phyloP scores from a whole-genome alignment of 179 eudicot genomes.

The Silene noctiflora region DNA sequence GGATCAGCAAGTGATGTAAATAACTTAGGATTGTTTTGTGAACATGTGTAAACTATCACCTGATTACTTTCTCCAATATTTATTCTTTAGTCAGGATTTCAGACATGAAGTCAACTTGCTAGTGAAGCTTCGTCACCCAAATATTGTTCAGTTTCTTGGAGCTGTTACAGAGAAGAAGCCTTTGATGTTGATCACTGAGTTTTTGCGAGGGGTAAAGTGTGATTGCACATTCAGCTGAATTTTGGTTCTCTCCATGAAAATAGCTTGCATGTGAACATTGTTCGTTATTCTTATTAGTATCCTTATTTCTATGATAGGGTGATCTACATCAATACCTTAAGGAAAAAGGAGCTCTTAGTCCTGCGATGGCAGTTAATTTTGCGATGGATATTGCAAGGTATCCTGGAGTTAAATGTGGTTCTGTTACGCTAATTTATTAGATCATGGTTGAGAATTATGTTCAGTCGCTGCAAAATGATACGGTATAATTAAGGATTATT shows the following conservation, averaged over 20 bases:
- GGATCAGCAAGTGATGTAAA: not conserved
- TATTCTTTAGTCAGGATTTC: conserved; percentile 78
- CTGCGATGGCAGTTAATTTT: conserved; percentile 76
- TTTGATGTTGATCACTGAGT: conserved; percentile 83
- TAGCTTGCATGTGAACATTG: not conserved
- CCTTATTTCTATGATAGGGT: conserved; percentile 46
- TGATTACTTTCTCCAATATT: conserved; percentile 2
- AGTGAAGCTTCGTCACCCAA: conserved; percentile 98
- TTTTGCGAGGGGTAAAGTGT: conserved; percentile 66
- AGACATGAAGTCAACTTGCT: conserved; percentile 95
- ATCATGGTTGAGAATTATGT: not conserved
- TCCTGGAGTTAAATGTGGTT: not conserved
- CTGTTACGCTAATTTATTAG: not conserved
- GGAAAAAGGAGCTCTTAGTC: conserved; percentile 84
- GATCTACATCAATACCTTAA: conserved; percentile 90
- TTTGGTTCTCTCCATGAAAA: not conserved
- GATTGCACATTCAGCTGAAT: not conserved
- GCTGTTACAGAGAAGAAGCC: conserved; percentile 89
- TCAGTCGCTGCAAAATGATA: not conserved
- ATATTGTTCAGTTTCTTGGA: conserved; percentile 94
- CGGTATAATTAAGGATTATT: not conserved
- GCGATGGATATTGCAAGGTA: conserved; percentile 99
- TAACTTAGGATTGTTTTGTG: not conserved
- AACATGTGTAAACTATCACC: not conserved
- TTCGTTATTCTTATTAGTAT: conserved; percentile 6